A percentile compares a stretch with the other conserved stretches of the same genome.
Evolutionary conservation across 169 alveolate genomes (phyloP).

Genomic region (Eimeria zaria): DNA sequence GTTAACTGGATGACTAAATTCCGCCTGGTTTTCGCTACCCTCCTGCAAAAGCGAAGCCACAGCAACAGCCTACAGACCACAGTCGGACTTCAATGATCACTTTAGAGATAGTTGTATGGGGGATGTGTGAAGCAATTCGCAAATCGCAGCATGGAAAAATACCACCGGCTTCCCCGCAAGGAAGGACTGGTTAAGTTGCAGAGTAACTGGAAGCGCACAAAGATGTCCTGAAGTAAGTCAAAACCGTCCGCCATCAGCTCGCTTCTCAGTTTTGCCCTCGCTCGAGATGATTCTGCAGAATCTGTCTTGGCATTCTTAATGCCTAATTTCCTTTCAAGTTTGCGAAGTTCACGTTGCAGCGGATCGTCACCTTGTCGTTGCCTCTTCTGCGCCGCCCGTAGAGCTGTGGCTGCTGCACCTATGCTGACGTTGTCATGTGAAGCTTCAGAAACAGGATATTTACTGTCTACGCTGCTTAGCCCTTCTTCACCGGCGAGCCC

Average conservation of each 20-base stretch:
- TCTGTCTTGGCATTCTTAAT: neutral
- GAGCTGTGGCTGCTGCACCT: slow-evolving; percentile 1
- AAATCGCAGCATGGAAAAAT: neutral
- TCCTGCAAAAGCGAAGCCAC: neutral
- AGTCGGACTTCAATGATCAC: neutral
- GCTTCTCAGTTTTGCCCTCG: slow-evolving; percentile 13
- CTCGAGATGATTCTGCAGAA: neutral
- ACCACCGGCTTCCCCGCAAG: neutral
- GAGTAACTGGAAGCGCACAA: neutral
- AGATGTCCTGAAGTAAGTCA: slow-evolving; percentile 57
- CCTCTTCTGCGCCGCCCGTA: neutral
- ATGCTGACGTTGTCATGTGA: neutral
- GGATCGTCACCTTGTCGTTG: neutral
- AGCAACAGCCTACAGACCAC: neutral
- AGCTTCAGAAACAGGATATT: neutral
- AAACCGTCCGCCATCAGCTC: slow-evolving; percentile 79
- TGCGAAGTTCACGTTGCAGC: slow-evolving; percentile 30
- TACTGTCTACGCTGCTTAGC: neutral
- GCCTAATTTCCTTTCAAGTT: slow-evolving; percentile 57
- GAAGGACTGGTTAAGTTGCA: neutral
- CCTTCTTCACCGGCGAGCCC: slow-evolving; percentile 16
- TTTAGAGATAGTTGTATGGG: neutral
- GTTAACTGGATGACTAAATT: neutral
- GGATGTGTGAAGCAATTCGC: neutral
- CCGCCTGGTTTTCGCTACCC: neutral